Evolutionary conservation across 2,329 filamentous ascomycete genomes (phyloP), one percentile per base, ranked within the genome.

Genomic region (Penicillium paneum): DNA sequence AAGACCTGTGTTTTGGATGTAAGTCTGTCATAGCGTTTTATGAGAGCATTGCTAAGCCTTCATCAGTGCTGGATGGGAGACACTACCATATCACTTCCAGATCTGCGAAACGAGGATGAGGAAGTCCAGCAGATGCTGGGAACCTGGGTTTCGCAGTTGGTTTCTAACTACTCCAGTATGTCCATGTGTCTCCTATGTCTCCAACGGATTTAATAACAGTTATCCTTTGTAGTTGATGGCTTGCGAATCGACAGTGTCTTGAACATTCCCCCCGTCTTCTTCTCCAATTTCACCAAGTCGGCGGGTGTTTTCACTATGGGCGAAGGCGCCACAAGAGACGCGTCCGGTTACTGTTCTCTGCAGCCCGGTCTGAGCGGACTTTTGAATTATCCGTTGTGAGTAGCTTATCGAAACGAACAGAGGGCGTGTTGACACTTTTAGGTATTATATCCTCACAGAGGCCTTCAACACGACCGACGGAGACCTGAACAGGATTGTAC

Each of bases 161-260:
- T 79, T 34, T 61, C 69, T 0, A 76, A 74, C 40, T 81, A 80
- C 58, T 72, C 66, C 17, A 68, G 61, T 63, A 50, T 49, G 52
- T 42, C 5, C 5, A 45, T 36, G 12, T 11, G 2, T 40, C 26
- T 38, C 8, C 11, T 39, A 26, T 44, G 15, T 42, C 17, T 50
- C 38, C 35, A 45, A 40, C 38, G 13, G 29, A 42, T 28, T 21
- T 29, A 39, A 31, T 46, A 4, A 36, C 28, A 47, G 2, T 29
- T 6, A 38, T 31, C 2, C 5, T 24, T 29, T 8, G 6, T 24
- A 62, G 60, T 78, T 43, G 80, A 82, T 62, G 80, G 79, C 2
- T 62, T 81, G n/a, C 77, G 79, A 46, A 68, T 81, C 28, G 79
- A 82, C 63, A 78, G 77, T 40, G 75, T 75, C 8, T 74, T 78